Evolutionary conservation across 768 basidiomycete species (phyloP).

Genomic region (Leccinum barrowsii): DNA sequence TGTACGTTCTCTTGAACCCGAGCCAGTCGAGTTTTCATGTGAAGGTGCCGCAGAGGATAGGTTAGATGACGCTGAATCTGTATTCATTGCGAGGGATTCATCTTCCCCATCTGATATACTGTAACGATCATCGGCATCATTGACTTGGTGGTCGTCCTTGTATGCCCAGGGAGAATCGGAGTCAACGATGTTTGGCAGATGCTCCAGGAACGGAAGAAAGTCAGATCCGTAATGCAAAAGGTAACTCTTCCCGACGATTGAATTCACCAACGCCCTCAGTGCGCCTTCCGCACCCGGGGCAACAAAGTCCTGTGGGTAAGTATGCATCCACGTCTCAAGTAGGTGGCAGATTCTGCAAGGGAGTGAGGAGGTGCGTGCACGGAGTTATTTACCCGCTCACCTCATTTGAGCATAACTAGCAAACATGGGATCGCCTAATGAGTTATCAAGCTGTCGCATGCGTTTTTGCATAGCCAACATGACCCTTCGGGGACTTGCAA

Average conservation of each 20-base stretch:
- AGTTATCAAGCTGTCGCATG: conserved; percentile 71
- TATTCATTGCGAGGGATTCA: conserved; percentile 31
- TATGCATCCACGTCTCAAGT: conserved; percentile 71
- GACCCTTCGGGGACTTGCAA: conserved; percentile 73
- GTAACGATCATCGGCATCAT: conserved; percentile 63
- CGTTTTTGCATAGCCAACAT: conserved; percentile 87
- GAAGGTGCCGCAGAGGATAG: conserved; percentile 19
- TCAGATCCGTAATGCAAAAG: conserved; percentile 83
- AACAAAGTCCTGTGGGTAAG: conserved; percentile 78
- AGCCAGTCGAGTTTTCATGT: conserved; percentile 22
- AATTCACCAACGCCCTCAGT: conserved; percentile 71
- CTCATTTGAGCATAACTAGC: conserved; percentile 88
- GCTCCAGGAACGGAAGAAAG: conserved; percentile 76
- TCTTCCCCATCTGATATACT: conserved; percentile 53
- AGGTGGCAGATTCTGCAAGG: conserved; percentile 68
- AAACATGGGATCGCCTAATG: conserved; percentile 77
- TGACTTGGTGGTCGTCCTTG: conserved; percentile 53
- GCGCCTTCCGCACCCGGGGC: conserved; percentile 72
- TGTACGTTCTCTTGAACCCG: conserved; percentile 56
- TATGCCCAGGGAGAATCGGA: conserved; percentile 73
- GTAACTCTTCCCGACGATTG: conserved; percentile 74
- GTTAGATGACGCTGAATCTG: conserved; percentile 31
- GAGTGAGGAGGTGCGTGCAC: conserved; percentile 2
- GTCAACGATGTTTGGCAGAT: conserved; percentile 60
- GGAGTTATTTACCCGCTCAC: conserved; percentile 34